Percentiles rank a stretch among this genome's conserved stretches.
phyloP scores from a whole-genome alignment of 805 yeast genomes.

The Candida sonorensis region DNA sequence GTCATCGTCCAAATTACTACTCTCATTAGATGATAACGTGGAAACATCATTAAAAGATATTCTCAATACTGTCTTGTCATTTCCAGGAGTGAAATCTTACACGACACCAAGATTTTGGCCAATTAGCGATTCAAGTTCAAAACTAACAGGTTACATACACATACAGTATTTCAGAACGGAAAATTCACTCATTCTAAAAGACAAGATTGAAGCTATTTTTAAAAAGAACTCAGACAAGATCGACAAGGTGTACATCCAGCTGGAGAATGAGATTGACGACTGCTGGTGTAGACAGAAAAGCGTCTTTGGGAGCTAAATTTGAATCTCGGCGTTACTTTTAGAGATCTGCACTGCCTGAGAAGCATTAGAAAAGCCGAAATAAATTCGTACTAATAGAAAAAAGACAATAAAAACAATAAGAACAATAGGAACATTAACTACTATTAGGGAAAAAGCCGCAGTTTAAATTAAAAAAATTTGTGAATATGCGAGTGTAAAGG shows the following conservation, averaged over 20 bases:
- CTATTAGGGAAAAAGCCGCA: too few species aligned
- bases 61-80: slow-evolving; percentile 60
- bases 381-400: too few species aligned
- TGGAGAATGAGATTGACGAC: slow-evolving; percentile 32
- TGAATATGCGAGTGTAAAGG: too few species aligned
- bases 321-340: too few species aligned
- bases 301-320: slow-evolving; percentile 21
- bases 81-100: slow-evolving; percentile 79
- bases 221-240: slow-evolving; percentile 14
- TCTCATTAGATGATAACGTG: slow-evolving; percentile 46
- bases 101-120: slow-evolving; percentile 94
- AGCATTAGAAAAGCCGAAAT: too few species aligned
- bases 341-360: too few species aligned
- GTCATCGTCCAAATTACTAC: slow-evolving; percentile 65
- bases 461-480: too few species aligned
- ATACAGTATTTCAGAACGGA: slow-evolving; percentile 51
- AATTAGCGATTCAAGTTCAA: slow-evolving; percentile 27
- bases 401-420: too few species aligned
- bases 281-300: slow-evolving; percentile 32
- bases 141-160: slow-evolving; percentile 73
- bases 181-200: slow-evolving; percentile 20
- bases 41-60: slow-evolving; percentile 59
- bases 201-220: slow-evolving; percentile 23
- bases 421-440: too few species aligned
- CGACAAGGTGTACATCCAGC: slow-evolving; percentile 24